Evolutionary conservation across 768 basidiomycete genomes (phyloP), one percentile per base, ranked within the genome.

Genomic region (Boletales sp.): DNA sequence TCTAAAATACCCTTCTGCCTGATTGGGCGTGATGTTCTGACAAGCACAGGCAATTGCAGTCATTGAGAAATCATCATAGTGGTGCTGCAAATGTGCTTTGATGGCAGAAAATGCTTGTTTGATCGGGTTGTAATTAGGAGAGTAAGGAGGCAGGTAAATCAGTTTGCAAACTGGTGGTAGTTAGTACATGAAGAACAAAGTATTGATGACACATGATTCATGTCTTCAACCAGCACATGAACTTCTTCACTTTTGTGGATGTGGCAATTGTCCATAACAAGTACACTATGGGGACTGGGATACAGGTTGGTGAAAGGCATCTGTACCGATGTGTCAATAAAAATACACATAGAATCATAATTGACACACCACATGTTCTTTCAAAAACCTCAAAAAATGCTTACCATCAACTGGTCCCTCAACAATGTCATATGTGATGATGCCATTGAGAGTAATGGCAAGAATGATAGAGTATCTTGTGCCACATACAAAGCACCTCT

Each of bases 201-300:
- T 32, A 21, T 21, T 21, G 15, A 21, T 8, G 11, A 49, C 55
- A 45, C n/a, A 66, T 48, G 5, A 51, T 60, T 41, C 57, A 65
- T 32, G 50, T 58, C 55, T 31, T 61, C 55, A 49, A 61, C 15
- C 0, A 68, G 35, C n/a, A 32, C 19, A 4, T 13, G 21, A 7
- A 70, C 54, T 28, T 63, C 57, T 5, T 61, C 43, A 5, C 46
- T 40, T n/a, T 65, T 53, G 34, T 66, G 62, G 19, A 65, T 67
- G 4, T 30, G 18, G 19, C 57, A 61, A 37, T 61, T 65, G 18
- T 68, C 57, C 32, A 65, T 57, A 1, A 68, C 17, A 3, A 66
- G 41, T 4, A 66, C 25, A 7, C 41, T 41, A 13, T 5, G 8
- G 1, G 5, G 41, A 6, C 25, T 21, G 30, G 41, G 41, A 12